Base-by-base conservation (phyloP, 1,139 yeast genomes). In the Kodamaea ohmeri region DNA sequence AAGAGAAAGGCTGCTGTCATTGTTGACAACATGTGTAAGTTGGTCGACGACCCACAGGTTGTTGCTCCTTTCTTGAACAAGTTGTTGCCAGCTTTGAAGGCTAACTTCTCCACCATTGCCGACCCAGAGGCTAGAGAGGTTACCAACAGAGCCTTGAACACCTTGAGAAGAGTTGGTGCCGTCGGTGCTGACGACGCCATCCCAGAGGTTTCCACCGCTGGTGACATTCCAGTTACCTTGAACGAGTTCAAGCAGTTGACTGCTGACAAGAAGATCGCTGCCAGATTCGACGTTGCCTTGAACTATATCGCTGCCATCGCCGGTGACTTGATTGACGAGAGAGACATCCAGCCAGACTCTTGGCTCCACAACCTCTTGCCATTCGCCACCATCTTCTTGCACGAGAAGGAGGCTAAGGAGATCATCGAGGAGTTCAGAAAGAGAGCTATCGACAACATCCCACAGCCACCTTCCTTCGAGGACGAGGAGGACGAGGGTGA, bases 401-500 rank as follows among this genome's bases (percentile, higher is more conserved):
- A 89, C 75, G 95, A 89, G 76, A 78, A 78, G 67, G 87, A 84
- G 71, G 88, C 97, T 50, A 84, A 87, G 75, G 89, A 82, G 45
- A 71, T 88, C 65, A 84, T 92, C 65, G 96, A 89, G 73, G 88
- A 84, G 68, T 88, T 82, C 84, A 88, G 98, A 80, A 83, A 82
- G 80, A 77, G 84, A 76, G 90, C 97, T 55, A 83, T 92, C 65
- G 96, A 90, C 77, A 90, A 92, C 88, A 92, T 90, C 58, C 97
- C 97, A 64, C 84, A 81, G 63, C 95, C 95, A 61, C 95, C 96
- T 61, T 71, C 83, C 61, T 89, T 89, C 69, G 97, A 87, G 69
- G 97, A 92, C 68, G 98, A 92, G 79, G 98, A 92, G 70, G 98
- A 92, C 65, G 98, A 92, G 66, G 98, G 98, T 77, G 98, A 92